Conservation (phyloP, 2,329 filamentous ascomycete genomes). For the Colletotrichum incanum region DNA sequence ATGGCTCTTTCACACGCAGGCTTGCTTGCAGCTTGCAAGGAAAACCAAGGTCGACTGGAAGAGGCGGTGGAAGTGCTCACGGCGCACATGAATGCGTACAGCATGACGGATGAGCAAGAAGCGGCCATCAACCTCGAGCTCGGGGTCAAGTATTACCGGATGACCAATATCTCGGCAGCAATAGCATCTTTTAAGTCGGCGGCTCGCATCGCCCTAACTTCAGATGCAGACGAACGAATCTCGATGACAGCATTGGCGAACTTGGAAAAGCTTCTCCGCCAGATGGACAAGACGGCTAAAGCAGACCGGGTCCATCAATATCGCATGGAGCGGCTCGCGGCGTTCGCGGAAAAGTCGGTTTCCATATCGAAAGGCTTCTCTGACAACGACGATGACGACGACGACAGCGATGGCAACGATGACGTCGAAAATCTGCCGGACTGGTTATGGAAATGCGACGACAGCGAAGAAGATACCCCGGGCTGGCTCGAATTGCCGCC, state of each 20-base stretch:
- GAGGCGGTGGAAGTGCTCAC: constrained; percentile 52
- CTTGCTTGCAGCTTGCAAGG: constrained; percentile 50
- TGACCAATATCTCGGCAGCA: constrained; percentile 49
- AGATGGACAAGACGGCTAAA: constrained; percentile 44
- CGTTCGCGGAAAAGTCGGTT: constrained; percentile 50
- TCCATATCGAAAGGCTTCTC: constrained; percentile 30
- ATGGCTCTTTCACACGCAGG: constrained; percentile 52
- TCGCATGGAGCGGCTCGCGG: constrained; percentile 49
- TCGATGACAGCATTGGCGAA: constrained; percentile 53
- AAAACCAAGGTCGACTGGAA: constrained; percentile 49
- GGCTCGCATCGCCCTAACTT: constrained; percentile 48
- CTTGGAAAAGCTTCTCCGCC: constrained; percentile 50
- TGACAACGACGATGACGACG: constrained; percentile 23
- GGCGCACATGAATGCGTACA: constrained; percentile 49
- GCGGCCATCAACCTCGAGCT: constrained; percentile 52
- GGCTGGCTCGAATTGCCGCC: constrained; percentile 31
- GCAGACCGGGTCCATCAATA: constrained; percentile 49
- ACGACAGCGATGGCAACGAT: constrained; percentile 24
- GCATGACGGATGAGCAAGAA: constrained; percentile 51
- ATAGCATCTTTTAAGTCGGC: constrained; percentile 51
- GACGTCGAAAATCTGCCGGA: constrained; percentile 34
- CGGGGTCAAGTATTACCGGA: constrained; percentile 52
- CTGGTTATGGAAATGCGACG: constrained; percentile 41
- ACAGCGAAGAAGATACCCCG: constrained; percentile 24
- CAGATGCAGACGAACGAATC: constrained; percentile 52